phyloP scores from a whole-genome alignment of 495 filamentous ascomycete genomes.

The Penicillium macrosclerotiorum region DNA sequence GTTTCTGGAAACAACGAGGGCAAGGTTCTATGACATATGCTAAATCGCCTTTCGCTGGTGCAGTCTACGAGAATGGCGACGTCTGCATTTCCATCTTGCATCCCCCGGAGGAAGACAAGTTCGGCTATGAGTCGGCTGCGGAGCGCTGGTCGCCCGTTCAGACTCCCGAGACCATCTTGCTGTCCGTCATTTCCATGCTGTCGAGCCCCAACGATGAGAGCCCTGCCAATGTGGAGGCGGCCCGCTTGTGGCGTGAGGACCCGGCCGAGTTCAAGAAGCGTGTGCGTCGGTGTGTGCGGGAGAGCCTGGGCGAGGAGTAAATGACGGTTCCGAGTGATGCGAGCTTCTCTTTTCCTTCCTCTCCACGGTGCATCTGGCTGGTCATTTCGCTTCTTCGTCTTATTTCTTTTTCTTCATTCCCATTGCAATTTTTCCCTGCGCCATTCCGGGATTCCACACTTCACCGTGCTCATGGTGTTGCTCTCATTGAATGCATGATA shows the following conservation, averaged over 20 bases:
- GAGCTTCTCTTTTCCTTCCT: conserved; percentile 4
- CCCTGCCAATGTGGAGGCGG: conserved; percentile 93
- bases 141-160: conserved; percentile 98
- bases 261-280: conserved; percentile 74
- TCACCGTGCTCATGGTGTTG: conserved; percentile 9
- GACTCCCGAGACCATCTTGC: conserved; percentile 89
- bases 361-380: conserved; percentile 20
- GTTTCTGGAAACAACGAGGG: no score
- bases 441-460: not conserved
- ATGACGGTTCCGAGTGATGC: not conserved
- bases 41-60: no score
- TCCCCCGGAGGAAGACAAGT: conserved; percentile 92
- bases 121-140: conserved; percentile 87
- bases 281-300: conserved; percentile 74
- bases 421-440: conserved; percentile 1
- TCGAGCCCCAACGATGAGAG: conserved; percentile 92
- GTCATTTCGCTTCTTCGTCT: conserved; percentile 8
- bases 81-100: conserved; percentile 98
- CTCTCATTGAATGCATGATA: conserved; percentile 22
- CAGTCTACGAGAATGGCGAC: conserved; percentile 80
- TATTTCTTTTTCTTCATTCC: conserved; percentile 1
- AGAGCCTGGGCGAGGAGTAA: conserved; percentile 77
- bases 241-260: conserved; percentile 81
- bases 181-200: conserved; percentile 92
- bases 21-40: no score